Percentiles rank a stretch among this genome's conserved stretches.
phyloP scores from a whole-genome alignment of 1,139 yeast species.

The Kodamaea derodonti region DNA sequence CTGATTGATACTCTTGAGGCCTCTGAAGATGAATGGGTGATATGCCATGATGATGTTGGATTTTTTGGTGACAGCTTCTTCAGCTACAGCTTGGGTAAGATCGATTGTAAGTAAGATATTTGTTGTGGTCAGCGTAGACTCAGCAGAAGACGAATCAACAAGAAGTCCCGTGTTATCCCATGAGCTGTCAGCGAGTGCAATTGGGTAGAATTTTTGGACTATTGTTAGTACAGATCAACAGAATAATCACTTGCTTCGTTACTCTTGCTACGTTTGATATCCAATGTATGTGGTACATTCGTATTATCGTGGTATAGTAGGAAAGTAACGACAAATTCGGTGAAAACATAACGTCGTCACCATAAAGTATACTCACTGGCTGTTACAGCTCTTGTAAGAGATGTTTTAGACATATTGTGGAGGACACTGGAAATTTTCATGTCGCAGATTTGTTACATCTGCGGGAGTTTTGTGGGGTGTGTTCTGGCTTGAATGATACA shows the following conservation, averaged over 20 bases:
- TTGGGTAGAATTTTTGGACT: conserved; percentile 71
- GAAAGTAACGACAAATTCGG: not conserved
- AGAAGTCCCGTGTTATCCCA: conserved; percentile 96
- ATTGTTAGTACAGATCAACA: conserved; percentile 17
- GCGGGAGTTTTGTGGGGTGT: too few relatives aligned
- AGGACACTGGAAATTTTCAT: too few relatives aligned
- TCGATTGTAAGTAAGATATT: conserved; percentile 76
- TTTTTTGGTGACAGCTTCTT: conserved; percentile 65
- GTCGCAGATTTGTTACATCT: too few relatives aligned
- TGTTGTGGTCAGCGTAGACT: conserved; percentile 18
- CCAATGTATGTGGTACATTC: too few relatives aligned
- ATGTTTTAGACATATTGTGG: conserved; percentile 29
- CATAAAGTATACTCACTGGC: conserved; percentile 30
- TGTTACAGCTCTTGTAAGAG: conserved; percentile 44
- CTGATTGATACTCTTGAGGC: conserved; percentile 70
- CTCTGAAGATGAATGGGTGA: conserved; percentile 92
- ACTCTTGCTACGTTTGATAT: too few relatives aligned
- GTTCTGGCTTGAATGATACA: too few relatives aligned
- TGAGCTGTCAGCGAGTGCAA: conserved; percentile 69
- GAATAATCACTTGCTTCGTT: too few relatives aligned
- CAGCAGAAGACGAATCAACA: conserved; percentile 54
- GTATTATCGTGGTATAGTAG: too few relatives aligned
- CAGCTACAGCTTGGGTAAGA: conserved; percentile 76
- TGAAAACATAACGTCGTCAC: too few relatives aligned
- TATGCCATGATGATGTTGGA: conserved; percentile 71